Conservation (phyloP, 768 basidiomycete species). For the Kwoniella sp. region DNA sequence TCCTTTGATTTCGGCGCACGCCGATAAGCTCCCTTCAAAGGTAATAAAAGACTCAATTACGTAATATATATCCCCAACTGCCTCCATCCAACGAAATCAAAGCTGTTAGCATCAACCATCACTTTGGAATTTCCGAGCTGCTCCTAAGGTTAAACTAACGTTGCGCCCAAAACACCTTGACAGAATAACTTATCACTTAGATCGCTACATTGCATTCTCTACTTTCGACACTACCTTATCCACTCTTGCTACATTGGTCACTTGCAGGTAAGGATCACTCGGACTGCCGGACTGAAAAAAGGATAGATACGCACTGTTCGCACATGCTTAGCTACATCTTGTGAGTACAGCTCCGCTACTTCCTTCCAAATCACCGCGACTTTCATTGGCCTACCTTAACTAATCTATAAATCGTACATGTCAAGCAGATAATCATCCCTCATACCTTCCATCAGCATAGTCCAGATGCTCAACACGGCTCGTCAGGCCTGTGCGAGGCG, state of each 20-base stretch:
- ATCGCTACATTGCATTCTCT: too few relatives aligned
- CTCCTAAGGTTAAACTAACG: conserved; percentile 13
- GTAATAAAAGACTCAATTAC: too few relatives aligned
- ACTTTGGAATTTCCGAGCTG: conserved; percentile 16
- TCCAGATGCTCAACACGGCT: conserved; percentile 18
- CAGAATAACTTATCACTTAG: background rate
- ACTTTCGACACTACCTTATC: too few relatives aligned
- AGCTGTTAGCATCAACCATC: background rate
- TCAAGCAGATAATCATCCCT: background rate
- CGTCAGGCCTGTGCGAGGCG: conserved; percentile 26
- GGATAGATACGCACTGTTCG: too few relatives aligned
- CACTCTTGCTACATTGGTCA: too few relatives aligned
- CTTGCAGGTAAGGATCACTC: too few relatives aligned
- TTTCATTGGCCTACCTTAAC: conserved; percentile 17
- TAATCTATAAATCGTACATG: background rate
- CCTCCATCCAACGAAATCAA: conserved; percentile 1
- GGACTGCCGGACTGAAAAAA: too few relatives aligned
- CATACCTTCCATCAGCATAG: background rate
- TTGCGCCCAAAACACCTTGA: background rate
- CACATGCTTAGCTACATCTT: background rate
- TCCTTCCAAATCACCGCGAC: conserved; percentile 4
- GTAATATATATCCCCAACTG: background rate
- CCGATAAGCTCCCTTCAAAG: background rate
- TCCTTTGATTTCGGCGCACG: background rate
- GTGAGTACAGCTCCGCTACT: background rate